A percentile compares a stretch with the other conserved stretches of the same genome.
phyloP scores from a whole-genome alignment of 371 early-diverging fungal genomes.

The Dentiscutata heterogama region DNA sequence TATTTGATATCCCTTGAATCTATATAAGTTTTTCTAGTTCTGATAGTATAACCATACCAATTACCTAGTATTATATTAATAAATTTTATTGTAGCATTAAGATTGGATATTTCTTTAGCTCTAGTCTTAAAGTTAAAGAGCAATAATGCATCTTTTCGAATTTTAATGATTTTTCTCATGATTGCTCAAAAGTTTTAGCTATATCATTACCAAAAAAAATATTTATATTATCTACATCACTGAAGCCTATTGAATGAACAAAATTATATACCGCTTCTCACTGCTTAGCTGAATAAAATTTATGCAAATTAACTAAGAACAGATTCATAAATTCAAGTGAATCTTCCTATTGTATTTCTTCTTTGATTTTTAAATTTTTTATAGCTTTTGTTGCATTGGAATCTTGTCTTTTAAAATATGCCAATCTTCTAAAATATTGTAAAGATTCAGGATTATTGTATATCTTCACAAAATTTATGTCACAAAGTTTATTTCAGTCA shows the following conservation, averaged over 20 bases:
- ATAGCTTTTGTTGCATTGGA: background rate
- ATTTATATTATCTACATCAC: background rate
- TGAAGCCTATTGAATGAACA: background rate
- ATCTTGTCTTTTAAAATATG: background rate
- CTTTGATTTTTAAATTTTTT: background rate
- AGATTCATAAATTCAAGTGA: no score
- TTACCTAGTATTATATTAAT: slow-evolving; percentile 27
- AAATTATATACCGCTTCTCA: background rate
- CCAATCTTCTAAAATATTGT: background rate
- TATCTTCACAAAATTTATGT: background rate
- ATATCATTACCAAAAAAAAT: background rate
- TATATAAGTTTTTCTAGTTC: background rate
- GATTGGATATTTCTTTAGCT: slow-evolving; percentile 11
- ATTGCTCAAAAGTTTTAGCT: background rate
- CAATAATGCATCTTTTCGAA: background rate
- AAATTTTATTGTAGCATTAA: slow-evolving; percentile 24
- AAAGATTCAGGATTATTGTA: background rate
- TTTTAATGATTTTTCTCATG: background rate
- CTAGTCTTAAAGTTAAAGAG: slow-evolving; percentile 27
- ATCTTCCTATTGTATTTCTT: no score
- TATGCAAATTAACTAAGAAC: no score
- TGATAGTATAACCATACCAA: slow-evolving; percentile 35
- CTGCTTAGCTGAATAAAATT: background rate
- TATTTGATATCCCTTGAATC: background rate
- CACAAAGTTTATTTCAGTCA: background rate